These are phyloP conservation scores for Silene conica DNA, from an alignment of 148 eudicot species.

Conservation along the genomic window DNA sequence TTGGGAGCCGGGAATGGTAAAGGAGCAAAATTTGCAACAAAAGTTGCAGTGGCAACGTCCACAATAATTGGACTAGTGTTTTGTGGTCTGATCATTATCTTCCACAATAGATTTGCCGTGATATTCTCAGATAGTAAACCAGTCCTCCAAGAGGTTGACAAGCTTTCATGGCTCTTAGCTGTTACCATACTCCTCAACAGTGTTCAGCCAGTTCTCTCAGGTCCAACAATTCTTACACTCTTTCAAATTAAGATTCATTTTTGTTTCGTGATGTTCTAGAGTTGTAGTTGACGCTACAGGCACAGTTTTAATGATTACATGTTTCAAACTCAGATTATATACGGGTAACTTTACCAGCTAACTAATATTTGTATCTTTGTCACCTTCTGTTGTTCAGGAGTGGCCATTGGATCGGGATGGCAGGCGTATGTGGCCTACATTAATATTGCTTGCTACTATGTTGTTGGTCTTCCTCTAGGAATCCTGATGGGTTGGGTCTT, in stretches of 20 bases:
- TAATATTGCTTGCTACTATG: conserved; percentile 41
- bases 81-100: too few relatives aligned
- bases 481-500: conserved; percentile 42
- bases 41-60: conserved; percentile 36
- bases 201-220: too few relatives aligned
- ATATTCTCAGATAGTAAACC: too few relatives aligned
- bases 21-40: conserved; percentile 44
- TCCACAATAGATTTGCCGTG: too few relatives aligned
- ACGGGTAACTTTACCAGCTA: too few relatives aligned
- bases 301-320: not conserved
- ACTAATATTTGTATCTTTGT: too few relatives aligned
- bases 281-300: not conserved
- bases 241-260: too few relatives aligned
- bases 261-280: too few relatives aligned
- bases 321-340: not conserved
- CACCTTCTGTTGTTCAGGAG: conserved; percentile 21
- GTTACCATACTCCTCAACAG: too few relatives aligned
- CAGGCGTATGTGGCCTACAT: conserved; percentile 46
- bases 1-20: conserved; percentile 46
- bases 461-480: conserved; percentile 45
- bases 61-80: conserved; percentile 34
- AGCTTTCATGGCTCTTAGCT: too few relatives aligned
- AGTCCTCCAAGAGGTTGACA: too few relatives aligned
- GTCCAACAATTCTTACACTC: too few relatives aligned
- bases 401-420: conserved; percentile 52